phyloP scores from a whole-genome alignment of 306 rosid species.

The Trifolium fragiferum region DNA sequence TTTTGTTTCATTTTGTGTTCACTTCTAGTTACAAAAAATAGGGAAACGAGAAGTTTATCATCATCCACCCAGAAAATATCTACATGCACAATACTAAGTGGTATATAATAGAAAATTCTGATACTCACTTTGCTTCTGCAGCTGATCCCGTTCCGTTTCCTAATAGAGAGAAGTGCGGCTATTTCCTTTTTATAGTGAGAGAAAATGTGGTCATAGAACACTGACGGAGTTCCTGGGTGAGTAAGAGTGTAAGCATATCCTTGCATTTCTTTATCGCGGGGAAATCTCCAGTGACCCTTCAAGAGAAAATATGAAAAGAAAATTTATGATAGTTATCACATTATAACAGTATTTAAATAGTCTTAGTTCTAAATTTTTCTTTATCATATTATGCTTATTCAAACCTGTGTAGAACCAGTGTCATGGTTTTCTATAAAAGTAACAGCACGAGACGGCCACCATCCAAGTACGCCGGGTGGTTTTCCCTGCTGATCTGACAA shows the following conservation, averaged over 20 bases:
- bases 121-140: slow-evolving; percentile 88
- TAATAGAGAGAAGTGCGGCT: slow-evolving; percentile 59
- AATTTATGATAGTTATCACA: not conserved
- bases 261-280: slow-evolving; percentile 85
- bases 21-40: too few relatives aligned
- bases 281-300: slow-evolving; percentile 99
- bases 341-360: slow-evolving; percentile 12
- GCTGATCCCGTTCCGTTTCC: slow-evolving; percentile 68
- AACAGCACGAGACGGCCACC: slow-evolving; percentile 99
- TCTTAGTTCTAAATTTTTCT: not conserved
- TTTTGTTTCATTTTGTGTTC: not conserved
- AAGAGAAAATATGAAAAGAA: slow-evolving; percentile 42
- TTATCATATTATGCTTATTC: slow-evolving; percentile 11
- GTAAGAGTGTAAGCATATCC: slow-evolving; percentile 98
- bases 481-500: slow-evolving; percentile 87
- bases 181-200: slow-evolving; percentile 72
- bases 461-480: slow-evolving; percentile 97
- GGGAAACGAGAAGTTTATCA: not conserved
- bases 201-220: slow-evolving; percentile 87
- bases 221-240: slow-evolving; percentile 97
- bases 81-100: not conserved
- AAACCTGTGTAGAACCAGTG: slow-evolving; percentile 99
- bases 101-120: slow-evolving; percentile 4
- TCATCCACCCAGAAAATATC: slow-evolving; percentile 15
- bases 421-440: slow-evolving; percentile 98